phyloP scores from a whole-genome alignment of 768 basidiomycete species.

The Ephemerocybe angulata region DNA sequence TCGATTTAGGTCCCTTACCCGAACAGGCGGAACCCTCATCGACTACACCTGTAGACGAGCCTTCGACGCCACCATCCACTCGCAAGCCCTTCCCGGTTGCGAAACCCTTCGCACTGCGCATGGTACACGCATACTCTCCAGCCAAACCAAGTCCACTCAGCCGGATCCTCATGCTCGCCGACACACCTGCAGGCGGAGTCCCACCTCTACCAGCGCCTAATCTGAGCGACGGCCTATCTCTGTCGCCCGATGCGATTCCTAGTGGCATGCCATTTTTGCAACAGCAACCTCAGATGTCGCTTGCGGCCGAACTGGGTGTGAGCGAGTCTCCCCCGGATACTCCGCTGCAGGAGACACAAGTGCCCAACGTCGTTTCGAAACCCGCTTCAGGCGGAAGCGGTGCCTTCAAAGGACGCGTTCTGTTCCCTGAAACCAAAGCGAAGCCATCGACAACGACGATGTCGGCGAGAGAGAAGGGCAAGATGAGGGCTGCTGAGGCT shows the following conservation, averaged over 20 bases:
- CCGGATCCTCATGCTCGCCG: conserved; percentile 67
- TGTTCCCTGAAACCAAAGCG: conserved; percentile 28
- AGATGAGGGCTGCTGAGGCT: conserved; percentile 22
- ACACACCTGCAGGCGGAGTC: conserved; percentile 35
- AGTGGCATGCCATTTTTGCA: background rate
- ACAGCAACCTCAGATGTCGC: conserved; percentile 27
- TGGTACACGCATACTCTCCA: conserved; percentile 82
- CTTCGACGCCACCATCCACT: conserved; percentile 30
- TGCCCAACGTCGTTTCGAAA: conserved; percentile 25
- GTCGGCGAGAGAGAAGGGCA: conserved; percentile 23
- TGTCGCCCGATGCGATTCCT: background rate
- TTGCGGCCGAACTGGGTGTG: conserved; percentile 46
- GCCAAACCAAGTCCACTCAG: conserved; percentile 77
- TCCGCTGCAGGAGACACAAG: conserved; percentile 52
- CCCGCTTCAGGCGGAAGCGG: too few relatives aligned
- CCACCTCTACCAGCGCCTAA: background rate
- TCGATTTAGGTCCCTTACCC: conserved; percentile 11
- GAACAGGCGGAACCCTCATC: conserved; percentile 8
- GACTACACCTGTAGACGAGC: conserved; percentile 15
- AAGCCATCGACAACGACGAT: conserved; percentile 19
- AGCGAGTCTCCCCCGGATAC: conserved; percentile 42
- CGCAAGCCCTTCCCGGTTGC: conserved; percentile 63
- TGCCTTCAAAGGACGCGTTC: conserved; percentile 22
- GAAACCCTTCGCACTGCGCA: conserved; percentile 63
- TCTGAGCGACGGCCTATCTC: background rate